These are phyloP conservation scores for Inosperma sp. DNA, from an alignment of 768 basidiomycete species.

Conservation along the genomic window DNA sequence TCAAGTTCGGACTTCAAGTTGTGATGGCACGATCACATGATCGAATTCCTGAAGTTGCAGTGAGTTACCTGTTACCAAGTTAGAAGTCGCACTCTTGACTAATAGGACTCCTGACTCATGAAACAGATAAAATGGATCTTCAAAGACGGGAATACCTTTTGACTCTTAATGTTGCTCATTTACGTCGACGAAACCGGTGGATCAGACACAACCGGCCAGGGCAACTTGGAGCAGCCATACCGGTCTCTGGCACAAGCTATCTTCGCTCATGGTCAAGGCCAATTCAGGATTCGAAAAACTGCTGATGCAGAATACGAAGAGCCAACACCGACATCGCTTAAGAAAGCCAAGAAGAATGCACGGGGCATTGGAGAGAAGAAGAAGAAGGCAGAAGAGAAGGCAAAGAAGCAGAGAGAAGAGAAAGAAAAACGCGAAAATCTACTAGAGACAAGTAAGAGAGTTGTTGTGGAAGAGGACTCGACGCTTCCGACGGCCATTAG, in stretches of 20 bases:
- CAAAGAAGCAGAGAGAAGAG: conserved; percentile 61
- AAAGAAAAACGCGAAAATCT: conserved; percentile 66
- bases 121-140: too few species aligned
- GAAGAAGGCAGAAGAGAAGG: conserved; percentile 72
- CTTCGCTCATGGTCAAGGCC: conserved; percentile 49
- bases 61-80: too few species aligned
- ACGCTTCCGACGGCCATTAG: conserved; percentile 65
- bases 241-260: conserved; percentile 78
- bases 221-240: conserved; percentile 72
- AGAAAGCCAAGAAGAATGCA: conserved; percentile 89
- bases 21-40: too few species aligned
- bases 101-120: too few species aligned
- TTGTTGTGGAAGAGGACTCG: conserved; percentile 72
- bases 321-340: conserved; percentile 77
- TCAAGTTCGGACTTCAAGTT: too few species aligned
- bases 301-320: conserved; percentile 61
- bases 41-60: too few species aligned
- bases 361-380: conserved; percentile 86
- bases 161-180: conserved; percentile 30
- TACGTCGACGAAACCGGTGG: conserved; percentile 81
- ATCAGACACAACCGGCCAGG: conserved; percentile 70
- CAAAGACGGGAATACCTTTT: neutral
- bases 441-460: conserved; percentile 84
- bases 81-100: too few species aligned
- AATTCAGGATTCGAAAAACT: conserved; percentile 67